Evolutionary conservation across 148 eudicot genomes (phyloP), one percentile per base, ranked within the genome.

Genomic region (Silene latifolia): DNA sequence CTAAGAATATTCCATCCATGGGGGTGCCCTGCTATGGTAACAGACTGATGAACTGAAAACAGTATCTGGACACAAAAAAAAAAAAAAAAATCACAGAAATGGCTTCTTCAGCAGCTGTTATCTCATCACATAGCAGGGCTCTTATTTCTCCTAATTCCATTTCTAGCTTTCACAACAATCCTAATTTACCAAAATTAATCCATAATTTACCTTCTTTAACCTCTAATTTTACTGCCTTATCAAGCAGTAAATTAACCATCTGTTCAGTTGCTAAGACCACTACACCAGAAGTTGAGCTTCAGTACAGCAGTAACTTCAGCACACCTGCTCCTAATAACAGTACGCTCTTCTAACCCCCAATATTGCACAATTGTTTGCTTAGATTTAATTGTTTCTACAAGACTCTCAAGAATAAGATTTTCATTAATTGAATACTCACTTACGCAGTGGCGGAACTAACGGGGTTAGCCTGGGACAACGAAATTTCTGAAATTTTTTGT

Each of bases 231-330:
- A 35, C 69, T 23, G 59, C 58, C 47, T 29, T 39, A 42, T 39
- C 77, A n/a, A 69, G 25, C 35, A 74, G 56, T 56, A 74, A 74
- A 44, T 54, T 77, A 11, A 67, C 67, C 44, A 58, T 77, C 14
- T 77, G 74, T 65, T 65, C 79, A 7, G 81, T 71, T 20, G 84
- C 81, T 75, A 82, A 82, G 76, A 78, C 57, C 9, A 63, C 25
- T 15, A 61, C 78, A 2, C 35, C 61, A 13, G 73, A 74, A 12
- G 65, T 82, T 78, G 76, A 82, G 76, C 24, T 78, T 74, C 72
- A 82, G 61, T 63, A 73, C 47, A 60, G 24, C 60, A 74, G 58
- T 42, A 23, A 14, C 74, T 68, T 77, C 15, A 68, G 11, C 61
- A 62, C 74, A 67, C 44, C 74, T 76, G 46, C 67, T 25, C 19